Evolutionary conservation across 2,329 filamentous ascomycete species (phyloP).

Genomic region (Aspergillus piperis): DNA sequence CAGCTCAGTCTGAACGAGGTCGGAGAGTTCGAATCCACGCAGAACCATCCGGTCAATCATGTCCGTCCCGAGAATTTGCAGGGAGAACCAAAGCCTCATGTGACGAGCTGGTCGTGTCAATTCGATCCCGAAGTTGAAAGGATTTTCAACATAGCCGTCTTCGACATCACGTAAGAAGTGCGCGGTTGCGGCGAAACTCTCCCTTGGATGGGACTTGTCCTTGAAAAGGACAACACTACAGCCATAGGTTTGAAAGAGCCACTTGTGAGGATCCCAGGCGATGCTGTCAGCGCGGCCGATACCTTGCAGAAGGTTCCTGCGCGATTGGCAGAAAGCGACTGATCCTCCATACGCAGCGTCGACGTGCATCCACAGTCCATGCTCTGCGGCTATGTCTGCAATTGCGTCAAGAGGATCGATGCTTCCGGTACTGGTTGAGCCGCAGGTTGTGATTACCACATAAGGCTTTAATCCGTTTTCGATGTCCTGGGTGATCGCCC

Average conservation of each 20-base stretch:
- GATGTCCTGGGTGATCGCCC: slow-evolving; percentile 8
- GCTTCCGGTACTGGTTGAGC: slow-evolving; percentile 21
- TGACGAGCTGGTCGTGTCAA: slow-evolving; percentile 22
- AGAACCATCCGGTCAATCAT: slow-evolving; percentile 21
- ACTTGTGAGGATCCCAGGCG: slow-evolving; percentile 29
- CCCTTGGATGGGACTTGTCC: slow-evolving; percentile 11
- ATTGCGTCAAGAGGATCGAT: slow-evolving; percentile 23
- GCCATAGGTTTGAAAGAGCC: slow-evolving; percentile 28
- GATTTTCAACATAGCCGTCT: slow-evolving; percentile 17
- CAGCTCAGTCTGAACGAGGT: slow-evolving; percentile 2
- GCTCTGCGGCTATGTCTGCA: slow-evolving; percentile 5
- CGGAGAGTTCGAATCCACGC: slow-evolving; percentile 11
- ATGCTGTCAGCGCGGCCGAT: slow-evolving; percentile 24
- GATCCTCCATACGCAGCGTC: slow-evolving; percentile 26
- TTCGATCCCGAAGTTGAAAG: slow-evolving; percentile 25
- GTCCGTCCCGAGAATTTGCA: slow-evolving; percentile 20
- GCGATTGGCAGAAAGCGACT: slow-evolving; percentile 16
- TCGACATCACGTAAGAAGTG: slow-evolving; percentile 14
- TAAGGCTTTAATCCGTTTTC: slow-evolving; percentile 12
- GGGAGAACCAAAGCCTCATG: slow-evolving; percentile 26
- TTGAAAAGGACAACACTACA: slow-evolving; percentile 26
- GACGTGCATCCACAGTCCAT: slow-evolving; percentile 26
- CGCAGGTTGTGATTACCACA: slow-evolving; percentile 20
- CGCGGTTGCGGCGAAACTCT: slow-evolving; percentile 20
- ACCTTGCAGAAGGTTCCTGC: slow-evolving; percentile 9